Evolutionary conservation across 371 early-diverging fungal genomes (phyloP).

Genomic region (Choanephora cucurbitarum): DNA sequence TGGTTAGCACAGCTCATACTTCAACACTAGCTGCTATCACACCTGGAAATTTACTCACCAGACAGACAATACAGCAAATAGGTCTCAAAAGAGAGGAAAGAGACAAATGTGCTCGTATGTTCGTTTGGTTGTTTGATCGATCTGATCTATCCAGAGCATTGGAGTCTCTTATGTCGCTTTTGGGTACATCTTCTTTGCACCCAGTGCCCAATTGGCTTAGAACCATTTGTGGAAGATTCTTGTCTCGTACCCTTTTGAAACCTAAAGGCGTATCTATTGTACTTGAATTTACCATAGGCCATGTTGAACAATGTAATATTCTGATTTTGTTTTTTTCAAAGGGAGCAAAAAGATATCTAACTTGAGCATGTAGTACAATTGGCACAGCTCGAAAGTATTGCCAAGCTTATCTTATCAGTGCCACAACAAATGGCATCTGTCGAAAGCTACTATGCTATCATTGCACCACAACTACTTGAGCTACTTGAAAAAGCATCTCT

Average conservation of each 20-base stretch:
- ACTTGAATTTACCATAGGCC: slow-evolving; percentile 65
- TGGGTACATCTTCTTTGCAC: slow-evolving; percentile 58
- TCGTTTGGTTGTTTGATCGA: slow-evolving; percentile 51
- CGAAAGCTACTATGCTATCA: slow-evolving; percentile 60
- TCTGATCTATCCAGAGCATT: slow-evolving; percentile 59
- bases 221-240: slow-evolving; percentile 63
- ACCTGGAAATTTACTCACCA: slow-evolving; percentile 24
- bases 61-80: slow-evolving; percentile 8
- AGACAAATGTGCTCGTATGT: slow-evolving; percentile 53
- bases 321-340: background rate
- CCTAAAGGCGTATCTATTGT: slow-evolving; percentile 65
- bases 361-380: slow-evolving; percentile 54
- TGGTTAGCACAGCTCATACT: background rate
- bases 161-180: slow-evolving; percentile 63
- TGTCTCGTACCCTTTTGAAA: slow-evolving; percentile 62
- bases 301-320: slow-evolving; percentile 42
- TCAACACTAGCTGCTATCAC: slow-evolving; percentile 4
- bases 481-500: slow-evolving; percentile 31
- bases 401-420: slow-evolving; percentile 66
- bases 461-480: slow-evolving; percentile 56
- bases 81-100: slow-evolving; percentile 34
- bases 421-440: slow-evolving; percentile 63
- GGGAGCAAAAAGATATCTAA: too few relatives aligned
- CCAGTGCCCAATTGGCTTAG: slow-evolving; percentile 66
- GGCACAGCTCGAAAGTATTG: slow-evolving; percentile 62